These are phyloP conservation scores for Picea abies DNA, from an alignment of 83 land plant genomes.

Conservation along the genomic window DNA sequence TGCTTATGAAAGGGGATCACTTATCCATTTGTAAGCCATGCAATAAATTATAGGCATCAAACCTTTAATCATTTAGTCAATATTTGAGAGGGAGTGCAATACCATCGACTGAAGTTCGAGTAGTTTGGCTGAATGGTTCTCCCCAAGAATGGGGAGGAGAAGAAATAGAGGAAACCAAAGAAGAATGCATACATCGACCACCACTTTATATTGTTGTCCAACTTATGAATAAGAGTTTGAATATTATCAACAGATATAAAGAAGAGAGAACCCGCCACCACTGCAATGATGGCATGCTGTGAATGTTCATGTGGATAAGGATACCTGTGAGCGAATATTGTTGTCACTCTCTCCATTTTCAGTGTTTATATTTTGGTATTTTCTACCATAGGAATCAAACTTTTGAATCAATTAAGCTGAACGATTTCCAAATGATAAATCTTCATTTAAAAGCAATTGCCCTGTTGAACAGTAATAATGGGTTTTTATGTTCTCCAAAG, in stretches of 20 bases:
- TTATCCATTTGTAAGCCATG: neutral
- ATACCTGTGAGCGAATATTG: conserved; percentile 76
- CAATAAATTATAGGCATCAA: neutral
- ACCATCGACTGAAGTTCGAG: conserved; percentile 97
- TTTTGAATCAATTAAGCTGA: conserved; percentile 4
- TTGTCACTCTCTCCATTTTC: conserved; percentile 77
- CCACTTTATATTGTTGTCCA: conserved; percentile 94
- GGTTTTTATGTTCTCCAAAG: neutral
- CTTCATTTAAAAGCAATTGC: neutral
- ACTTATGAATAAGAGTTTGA: conserved; percentile 79
- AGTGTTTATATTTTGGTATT: conserved; percentile 17
- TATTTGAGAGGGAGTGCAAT: conserved; percentile 7
- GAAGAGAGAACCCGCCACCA: conserved; percentile 79
- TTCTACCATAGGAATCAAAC: conserved; percentile 1
- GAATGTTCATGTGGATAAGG: conserved; percentile 99
- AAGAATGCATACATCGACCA: conserved; percentile 97
- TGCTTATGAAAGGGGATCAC: neutral
- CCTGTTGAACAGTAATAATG: neutral
- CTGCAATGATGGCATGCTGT: conserved; percentile 91
- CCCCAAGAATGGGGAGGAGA: conserved; percentile 81
- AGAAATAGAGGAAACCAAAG: conserved; percentile 94
- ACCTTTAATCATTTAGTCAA: neutral
- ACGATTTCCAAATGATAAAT: neutral
- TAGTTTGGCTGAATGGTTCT: conserved; percentile 97
- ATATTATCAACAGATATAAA: conserved; percentile 94